Percentiles rank a stretch among this genome's conserved stretches.
phyloP scores from a whole-genome alignment of 352 stramenopile species.

The Phytophthora pisi region DNA sequence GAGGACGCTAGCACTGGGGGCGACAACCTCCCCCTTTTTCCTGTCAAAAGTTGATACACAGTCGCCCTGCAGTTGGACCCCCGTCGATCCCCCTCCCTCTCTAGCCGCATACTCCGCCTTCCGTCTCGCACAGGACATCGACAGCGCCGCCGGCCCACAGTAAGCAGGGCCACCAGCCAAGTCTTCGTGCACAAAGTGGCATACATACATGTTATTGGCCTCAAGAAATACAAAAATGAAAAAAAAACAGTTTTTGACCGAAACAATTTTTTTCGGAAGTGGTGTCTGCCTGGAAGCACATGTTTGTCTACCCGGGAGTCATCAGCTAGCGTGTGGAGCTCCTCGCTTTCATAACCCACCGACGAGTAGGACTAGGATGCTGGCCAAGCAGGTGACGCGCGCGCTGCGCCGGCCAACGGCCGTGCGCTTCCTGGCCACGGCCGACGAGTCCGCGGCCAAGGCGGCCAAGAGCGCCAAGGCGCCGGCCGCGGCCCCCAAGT shows the following conservation, averaged over 20 bases:
- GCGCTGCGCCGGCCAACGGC: slow-evolving; percentile 31
- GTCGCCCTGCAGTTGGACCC: slow-evolving; percentile 14
- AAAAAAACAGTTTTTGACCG: too few species aligned
- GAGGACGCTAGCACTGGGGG: slow-evolving; percentile 62
- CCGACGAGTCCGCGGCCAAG: slow-evolving; percentile 9
- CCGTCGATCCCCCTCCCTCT: slow-evolving; percentile 31
- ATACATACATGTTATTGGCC: too few species aligned
- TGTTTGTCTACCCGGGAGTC: too few species aligned
- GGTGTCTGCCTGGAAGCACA: too few species aligned
- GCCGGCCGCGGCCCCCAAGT: slow-evolving; percentile 16
- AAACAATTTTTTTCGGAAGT: too few species aligned
- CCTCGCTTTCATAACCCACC: slow-evolving; percentile 18
- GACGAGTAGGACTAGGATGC: slow-evolving; percentile 15
- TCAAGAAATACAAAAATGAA: too few species aligned
- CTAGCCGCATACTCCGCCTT: slow-evolving; percentile 29
- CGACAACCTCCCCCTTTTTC: slow-evolving; percentile 17
- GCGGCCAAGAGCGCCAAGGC: slow-evolving; percentile 4
- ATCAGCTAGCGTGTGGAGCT: slow-evolving; percentile 23
- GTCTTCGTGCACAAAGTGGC: slow-evolving; percentile 11
- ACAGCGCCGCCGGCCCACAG: slow-evolving; percentile 23
- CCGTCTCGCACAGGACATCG: slow-evolving; percentile 37
- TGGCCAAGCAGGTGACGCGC: slow-evolving; percentile 38
- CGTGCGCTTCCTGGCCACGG: slow-evolving; percentile 27
- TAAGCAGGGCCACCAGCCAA: slow-evolving; percentile 14
- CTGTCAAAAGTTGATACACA: slow-evolving; percentile 9